A percentile compares a stretch with the other conserved stretches of the same genome.
Conservation (phyloP, 1,284 basidiomycete genomes). For the Ceratobasidium theobromae region DNA sequence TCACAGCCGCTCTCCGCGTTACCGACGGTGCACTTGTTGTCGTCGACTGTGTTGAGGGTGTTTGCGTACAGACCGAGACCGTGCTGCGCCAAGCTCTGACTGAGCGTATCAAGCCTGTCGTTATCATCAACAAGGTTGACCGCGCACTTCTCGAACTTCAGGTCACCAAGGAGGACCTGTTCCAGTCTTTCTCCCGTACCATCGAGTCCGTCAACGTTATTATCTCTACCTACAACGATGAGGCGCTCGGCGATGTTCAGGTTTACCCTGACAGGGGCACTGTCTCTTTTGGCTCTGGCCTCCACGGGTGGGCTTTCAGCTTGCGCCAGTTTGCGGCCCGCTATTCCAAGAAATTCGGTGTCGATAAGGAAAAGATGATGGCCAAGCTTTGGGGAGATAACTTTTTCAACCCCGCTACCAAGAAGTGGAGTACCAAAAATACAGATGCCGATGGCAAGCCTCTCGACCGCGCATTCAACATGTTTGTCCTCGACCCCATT, state of each 20-base stretch:
- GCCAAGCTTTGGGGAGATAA: conserved; percentile 98
- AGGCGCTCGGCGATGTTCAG: conserved; percentile 94
- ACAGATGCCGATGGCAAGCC: conserved; percentile 80
- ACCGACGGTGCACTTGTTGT: conserved; percentile 99
- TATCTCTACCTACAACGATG: conserved; percentile 97
- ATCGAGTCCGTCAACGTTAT: conserved; percentile 99
- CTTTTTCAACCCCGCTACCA: conserved; percentile 97
- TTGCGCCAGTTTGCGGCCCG: conserved; percentile 95
- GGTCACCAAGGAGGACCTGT: conserved; percentile 95
- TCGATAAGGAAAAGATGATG: conserved; percentile 99
- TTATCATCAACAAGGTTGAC: conserved; percentile 99
- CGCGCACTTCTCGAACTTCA: conserved; percentile 99
- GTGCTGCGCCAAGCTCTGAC: conserved; percentile 96
- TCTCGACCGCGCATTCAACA: conserved; percentile 92
- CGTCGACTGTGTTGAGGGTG: conserved; percentile 99
- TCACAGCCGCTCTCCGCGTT: conserved; percentile 99
- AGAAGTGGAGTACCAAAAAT: conserved; percentile 91
- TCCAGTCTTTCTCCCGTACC: conserved; percentile 97
- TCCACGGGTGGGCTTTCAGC: conserved; percentile 99
- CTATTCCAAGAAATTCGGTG: conserved; percentile 99
- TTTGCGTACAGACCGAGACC: conserved; percentile 99
- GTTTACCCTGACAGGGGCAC: conserved; percentile 99
- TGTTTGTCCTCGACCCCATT: conserved; percentile 99
- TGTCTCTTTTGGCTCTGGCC: conserved; percentile 98
- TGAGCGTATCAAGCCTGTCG: conserved; percentile 99